Conservation (phyloP, 306 rosid genomes). For the Casuarina cunninghamiana region DNA sequence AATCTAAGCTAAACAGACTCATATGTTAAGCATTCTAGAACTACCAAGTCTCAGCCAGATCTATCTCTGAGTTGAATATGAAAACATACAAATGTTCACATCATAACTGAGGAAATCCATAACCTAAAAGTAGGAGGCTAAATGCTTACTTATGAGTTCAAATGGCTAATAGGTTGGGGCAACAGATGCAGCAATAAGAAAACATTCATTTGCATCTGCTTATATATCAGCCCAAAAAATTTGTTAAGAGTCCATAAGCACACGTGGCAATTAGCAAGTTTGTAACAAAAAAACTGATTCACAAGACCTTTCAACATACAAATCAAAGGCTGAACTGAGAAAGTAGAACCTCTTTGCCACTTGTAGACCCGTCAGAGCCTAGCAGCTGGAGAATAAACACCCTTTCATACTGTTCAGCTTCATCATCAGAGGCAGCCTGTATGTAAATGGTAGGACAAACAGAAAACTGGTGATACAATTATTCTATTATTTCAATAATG, state of each 20-base stretch:
- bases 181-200: background rate
- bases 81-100: background rate
- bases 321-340: slow-evolving; percentile 21
- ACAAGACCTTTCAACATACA: background rate
- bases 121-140: background rate
- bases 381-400: slow-evolving; percentile 80
- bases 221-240: background rate
- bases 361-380: slow-evolving; percentile 52
- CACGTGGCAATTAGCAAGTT: background rate
- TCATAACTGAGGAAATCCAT: background rate
- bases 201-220: background rate
- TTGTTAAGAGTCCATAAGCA: background rate
- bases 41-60: background rate
- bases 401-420: slow-evolving; percentile 73
- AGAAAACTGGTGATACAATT: background rate
- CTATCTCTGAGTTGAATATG: background rate
- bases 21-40: background rate
- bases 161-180: background rate
- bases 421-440: slow-evolving; percentile 79
- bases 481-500: slow-evolving; percentile 17
- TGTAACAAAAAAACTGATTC: background rate
- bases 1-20: background rate
- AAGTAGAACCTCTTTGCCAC: slow-evolving; percentile 72
- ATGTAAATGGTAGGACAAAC: slow-evolving; percentile 4
- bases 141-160: background rate